A percentile compares a stretch with the other conserved stretches of the same genome.
Evolutionary conservation across 2,329 filamentous ascomycete genomes (phyloP).

Genomic region (Hymenoscyphus scutula): DNA sequence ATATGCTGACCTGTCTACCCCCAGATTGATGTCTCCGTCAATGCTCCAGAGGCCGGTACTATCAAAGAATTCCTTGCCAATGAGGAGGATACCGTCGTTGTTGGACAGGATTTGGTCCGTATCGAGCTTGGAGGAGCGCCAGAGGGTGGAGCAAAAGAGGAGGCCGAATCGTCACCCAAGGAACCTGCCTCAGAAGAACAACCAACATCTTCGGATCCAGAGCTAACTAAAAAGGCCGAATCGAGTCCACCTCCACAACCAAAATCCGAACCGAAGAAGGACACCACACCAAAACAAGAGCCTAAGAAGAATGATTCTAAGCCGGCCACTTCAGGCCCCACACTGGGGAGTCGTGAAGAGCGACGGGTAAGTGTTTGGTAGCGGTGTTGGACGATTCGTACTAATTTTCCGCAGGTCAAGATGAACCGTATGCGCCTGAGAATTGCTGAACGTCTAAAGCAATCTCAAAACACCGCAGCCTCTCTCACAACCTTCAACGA

Average conservation of each 20-base stretch:
- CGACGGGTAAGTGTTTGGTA: slow-evolving; percentile 63
- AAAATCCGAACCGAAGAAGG: slow-evolving; percentile 41
- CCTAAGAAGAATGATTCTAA: slow-evolving; percentile 35
- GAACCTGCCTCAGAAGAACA: slow-evolving; percentile 56
- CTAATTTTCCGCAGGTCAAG: slow-evolving; percentile 66
- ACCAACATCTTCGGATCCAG: slow-evolving; percentile 49
- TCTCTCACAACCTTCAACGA: slow-evolving; percentile 98
- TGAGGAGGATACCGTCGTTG: slow-evolving; percentile 92
- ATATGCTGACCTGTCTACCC: slow-evolving; percentile 17
- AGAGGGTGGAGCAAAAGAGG: slow-evolving; percentile 48
- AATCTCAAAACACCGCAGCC: slow-evolving; percentile 97
- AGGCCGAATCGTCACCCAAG: slow-evolving; percentile 55
- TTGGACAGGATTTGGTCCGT: slow-evolving; percentile 87
- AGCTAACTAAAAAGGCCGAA: slow-evolving; percentile 37
- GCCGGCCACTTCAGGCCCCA: slow-evolving; percentile 38
- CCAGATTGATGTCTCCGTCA: slow-evolving; percentile 94
- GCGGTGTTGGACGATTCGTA: background rate
- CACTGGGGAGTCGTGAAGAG: slow-evolving; percentile 77
- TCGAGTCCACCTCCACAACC: slow-evolving; percentile 42
- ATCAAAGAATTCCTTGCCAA: slow-evolving; percentile 89
- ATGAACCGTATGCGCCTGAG: slow-evolving; percentile 99
- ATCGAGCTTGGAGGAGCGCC: slow-evolving; percentile 74
- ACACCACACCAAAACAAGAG: slow-evolving; percentile 38
- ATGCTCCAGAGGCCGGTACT: slow-evolving; percentile 84
- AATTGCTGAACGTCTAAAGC: slow-evolving; percentile 96